Percentiles rank a stretch among this genome's conserved stretches.
Evolutionary conservation across 2,329 filamentous ascomycete species (phyloP).

Genomic region (Hymenotorrendiella dingleyae): DNA sequence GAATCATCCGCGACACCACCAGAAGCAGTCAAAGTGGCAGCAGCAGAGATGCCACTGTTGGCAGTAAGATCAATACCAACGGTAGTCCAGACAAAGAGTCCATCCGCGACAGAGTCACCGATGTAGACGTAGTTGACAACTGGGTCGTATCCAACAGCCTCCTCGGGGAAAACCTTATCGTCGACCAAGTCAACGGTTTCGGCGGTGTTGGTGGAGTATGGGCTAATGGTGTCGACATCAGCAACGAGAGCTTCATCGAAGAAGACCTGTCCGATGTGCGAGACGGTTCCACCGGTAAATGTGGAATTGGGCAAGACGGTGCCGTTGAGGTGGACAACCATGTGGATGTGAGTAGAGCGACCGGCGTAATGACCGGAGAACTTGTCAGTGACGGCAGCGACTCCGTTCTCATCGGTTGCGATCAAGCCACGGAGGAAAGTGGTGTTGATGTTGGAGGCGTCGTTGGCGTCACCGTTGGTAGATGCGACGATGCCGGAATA

Average conservation of each 20-base stretch:
- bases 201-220: constrained; percentile 42
- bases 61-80: constrained; percentile 30
- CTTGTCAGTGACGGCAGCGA: constrained; percentile 35
- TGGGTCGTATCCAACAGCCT: constrained; percentile 31
- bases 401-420: constrained; percentile 35
- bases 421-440: constrained; percentile 39
- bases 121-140: constrained; percentile 45
- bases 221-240: constrained; percentile 41
- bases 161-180: constrained; percentile 40
- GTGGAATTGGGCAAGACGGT: constrained; percentile 36
- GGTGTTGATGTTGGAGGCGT: constrained; percentile 34
- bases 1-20: background rate
- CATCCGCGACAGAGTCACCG: constrained; percentile 45
- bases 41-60: constrained; percentile 26
- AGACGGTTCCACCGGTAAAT: constrained; percentile 43
- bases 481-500: constrained; percentile 40
- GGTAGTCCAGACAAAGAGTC: constrained; percentile 48
- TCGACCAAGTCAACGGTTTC: constrained; percentile 42
- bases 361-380: constrained; percentile 39
- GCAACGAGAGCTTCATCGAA: constrained; percentile 53
- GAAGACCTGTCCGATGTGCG: constrained; percentile 59
- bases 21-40: background rate
- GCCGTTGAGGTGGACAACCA: constrained; percentile 38
- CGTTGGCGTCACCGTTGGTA: constrained; percentile 35
- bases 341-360: constrained; percentile 42